A percentile compares a stretch with the other conserved stretches of the same genome.
Evolutionary conservation across 768 basidiomycete species (phyloP).

Genomic region (Rhizopogon sp.): DNA sequence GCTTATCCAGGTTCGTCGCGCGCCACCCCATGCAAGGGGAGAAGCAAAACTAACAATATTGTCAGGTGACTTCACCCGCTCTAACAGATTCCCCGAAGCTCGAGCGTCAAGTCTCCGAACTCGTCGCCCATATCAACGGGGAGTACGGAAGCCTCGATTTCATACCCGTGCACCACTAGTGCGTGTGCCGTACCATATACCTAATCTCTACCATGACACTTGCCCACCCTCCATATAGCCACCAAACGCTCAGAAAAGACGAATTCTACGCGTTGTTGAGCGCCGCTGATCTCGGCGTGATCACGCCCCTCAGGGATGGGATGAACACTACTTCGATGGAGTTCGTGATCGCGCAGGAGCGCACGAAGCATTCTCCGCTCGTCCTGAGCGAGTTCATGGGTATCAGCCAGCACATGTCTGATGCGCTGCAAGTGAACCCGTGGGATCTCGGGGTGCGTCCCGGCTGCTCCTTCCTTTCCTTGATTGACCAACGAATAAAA

Average conservation of each 20-base stretch:
- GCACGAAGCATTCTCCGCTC: constrained; percentile 77
- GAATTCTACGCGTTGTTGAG: constrained; percentile 95
- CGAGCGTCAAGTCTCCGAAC: constrained; percentile 88
- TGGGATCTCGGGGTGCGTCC: constrained; percentile 84
- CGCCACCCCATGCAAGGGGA: not conserved
- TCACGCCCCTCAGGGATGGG: constrained; percentile 92
- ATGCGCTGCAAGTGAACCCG: constrained; percentile 90
- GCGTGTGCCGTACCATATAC: constrained; percentile 27
- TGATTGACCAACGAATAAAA: not conserved
- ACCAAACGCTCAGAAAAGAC: constrained; percentile 95
- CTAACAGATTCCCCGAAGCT: constrained; percentile 90
- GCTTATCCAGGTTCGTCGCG: constrained; percentile 39
- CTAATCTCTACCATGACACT: not conserved
- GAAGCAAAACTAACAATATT: constrained; percentile 33
- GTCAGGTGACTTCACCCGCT: constrained; percentile 89
- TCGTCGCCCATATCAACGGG: constrained; percentile 94
- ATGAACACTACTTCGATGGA: constrained; percentile 99
- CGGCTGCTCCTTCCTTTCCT: not conserved
- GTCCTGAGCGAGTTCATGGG: constrained; percentile 98
- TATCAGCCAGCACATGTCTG: constrained; percentile 86
- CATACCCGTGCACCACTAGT: constrained; percentile 98
- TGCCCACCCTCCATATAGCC: constrained; percentile 44
- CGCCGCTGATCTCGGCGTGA: constrained; percentile 91
- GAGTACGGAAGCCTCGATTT: constrained; percentile 93
- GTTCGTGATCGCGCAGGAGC: constrained; percentile 90